Conservation (phyloP, 257 asterid species). For the Forsythia suspensa region DNA sequence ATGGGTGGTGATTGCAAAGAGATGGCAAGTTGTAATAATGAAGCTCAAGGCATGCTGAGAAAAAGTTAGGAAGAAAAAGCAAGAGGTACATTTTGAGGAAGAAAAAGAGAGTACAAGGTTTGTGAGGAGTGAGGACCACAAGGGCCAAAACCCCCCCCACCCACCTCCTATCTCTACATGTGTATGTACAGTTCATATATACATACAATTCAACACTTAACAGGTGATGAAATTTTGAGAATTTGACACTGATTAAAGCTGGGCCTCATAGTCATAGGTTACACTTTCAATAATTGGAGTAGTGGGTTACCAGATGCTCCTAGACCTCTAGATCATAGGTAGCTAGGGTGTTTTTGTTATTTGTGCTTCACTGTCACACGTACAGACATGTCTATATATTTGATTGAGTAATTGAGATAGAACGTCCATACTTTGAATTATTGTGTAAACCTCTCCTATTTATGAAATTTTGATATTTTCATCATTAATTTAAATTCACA, state of each 20-base stretch:
- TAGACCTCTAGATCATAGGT: neutral
- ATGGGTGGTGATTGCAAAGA: conserved; percentile 27
- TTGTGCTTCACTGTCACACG: too few relatives aligned
- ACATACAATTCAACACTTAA: neutral
- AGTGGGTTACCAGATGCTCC: neutral
- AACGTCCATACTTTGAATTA: too few relatives aligned
- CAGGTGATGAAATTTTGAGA: neutral
- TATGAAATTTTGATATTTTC: too few relatives aligned
- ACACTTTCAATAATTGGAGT: neutral
- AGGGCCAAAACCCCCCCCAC: conserved; percentile 16
- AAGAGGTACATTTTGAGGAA: conserved; percentile 21
- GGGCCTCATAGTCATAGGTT: neutral
- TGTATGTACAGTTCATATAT: neutral
- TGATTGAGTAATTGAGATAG: too few relatives aligned
- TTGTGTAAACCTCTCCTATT: too few relatives aligned
- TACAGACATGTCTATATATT: neutral
- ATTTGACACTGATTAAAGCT: neutral
- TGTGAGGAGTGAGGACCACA: conserved; percentile 39
- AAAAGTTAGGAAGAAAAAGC: conserved; percentile 18
- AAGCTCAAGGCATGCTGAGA: conserved; percentile 33
- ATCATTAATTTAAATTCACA: too few relatives aligned
- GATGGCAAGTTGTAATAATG: conserved; percentile 29
- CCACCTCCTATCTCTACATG: conserved; percentile 2
- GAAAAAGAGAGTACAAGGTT: conserved; percentile 8
- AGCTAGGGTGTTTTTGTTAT: too few relatives aligned